Percentiles rank a stretch among this genome's conserved stretches.
Conservation (phyloP, 2,329 filamentous ascomycete genomes). For the Arthroderma sp. region DNA sequence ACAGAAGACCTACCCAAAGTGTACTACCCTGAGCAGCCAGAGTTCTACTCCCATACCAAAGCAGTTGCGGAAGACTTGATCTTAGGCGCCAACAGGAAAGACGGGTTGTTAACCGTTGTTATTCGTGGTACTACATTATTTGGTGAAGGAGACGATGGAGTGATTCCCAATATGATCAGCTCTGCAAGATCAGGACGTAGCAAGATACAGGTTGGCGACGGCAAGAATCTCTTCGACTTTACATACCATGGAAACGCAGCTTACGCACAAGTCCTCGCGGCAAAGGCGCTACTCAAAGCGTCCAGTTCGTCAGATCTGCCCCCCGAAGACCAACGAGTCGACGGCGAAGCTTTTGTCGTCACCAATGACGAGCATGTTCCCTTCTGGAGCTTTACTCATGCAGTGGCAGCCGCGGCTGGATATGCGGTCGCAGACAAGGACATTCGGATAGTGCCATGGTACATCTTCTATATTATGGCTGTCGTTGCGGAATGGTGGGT, state of each 20-base stretch:
- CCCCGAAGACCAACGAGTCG: slow-evolving; percentile 45
- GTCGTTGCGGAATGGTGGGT: background rate
- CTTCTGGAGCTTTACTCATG: slow-evolving; percentile 66
- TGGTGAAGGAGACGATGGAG: slow-evolving; percentile 55
- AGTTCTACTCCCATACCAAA: slow-evolving; percentile 76
- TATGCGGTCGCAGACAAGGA: background rate
- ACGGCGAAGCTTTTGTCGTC: slow-evolving; percentile 69
- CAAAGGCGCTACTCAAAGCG: slow-evolving; percentile 52
- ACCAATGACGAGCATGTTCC: slow-evolving; percentile 73
- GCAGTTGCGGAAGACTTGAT: slow-evolving; percentile 26
- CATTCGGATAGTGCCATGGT: background rate
- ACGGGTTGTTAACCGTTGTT: slow-evolving; percentile 51
- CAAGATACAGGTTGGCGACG: slow-evolving; percentile 58
- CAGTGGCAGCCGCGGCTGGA: background rate
- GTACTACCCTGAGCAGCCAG: slow-evolving; percentile 47
- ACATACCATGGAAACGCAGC: slow-evolving; percentile 50
- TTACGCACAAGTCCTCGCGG: slow-evolving; percentile 66
- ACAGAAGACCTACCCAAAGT: slow-evolving; percentile 64
- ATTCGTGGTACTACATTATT: slow-evolving; percentile 73
- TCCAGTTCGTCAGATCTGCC: slow-evolving; percentile 19
- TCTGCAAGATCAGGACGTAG: slow-evolving; percentile 57
- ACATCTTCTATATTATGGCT: background rate
- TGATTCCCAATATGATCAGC: slow-evolving; percentile 21
- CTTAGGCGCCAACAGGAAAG: background rate
- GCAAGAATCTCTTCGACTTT: slow-evolving; percentile 50